phyloP scores from a whole-genome alignment of 2,329 filamentous ascomycete species.

The Rhexocercosporidium sp. region DNA sequence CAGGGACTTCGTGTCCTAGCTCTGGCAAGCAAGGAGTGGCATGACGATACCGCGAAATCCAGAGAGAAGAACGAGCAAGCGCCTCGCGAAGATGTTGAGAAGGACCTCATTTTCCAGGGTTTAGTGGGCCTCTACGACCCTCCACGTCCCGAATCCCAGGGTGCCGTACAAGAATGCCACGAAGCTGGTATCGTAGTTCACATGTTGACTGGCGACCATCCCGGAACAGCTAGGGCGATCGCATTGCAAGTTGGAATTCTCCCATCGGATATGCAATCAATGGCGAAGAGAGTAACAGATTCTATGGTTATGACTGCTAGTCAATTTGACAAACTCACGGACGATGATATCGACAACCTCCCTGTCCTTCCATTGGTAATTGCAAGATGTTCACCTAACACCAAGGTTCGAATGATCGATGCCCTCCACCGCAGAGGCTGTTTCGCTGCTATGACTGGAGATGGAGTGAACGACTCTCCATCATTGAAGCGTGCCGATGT shows the following conservation, averaged over 20 bases:
- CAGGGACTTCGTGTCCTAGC: slow-evolving; percentile 73
- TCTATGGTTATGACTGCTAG: slow-evolving; percentile 76
- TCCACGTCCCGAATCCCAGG: slow-evolving; percentile 60
- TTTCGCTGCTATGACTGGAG: slow-evolving; percentile 60
- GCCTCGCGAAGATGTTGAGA: slow-evolving; percentile 68
- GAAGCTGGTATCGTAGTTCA: slow-evolving; percentile 73
- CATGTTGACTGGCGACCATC: slow-evolving; percentile 86
- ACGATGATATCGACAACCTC: slow-evolving; percentile 76
- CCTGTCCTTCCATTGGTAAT: slow-evolving; percentile 80
- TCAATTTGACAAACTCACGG: slow-evolving; percentile 78
- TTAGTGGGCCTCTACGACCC: slow-evolving; percentile 64
- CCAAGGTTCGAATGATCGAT: slow-evolving; percentile 91
- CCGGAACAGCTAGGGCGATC: slow-evolving; percentile 78
- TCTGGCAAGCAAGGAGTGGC: slow-evolving; percentile 55
- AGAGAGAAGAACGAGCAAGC: slow-evolving; percentile 45
- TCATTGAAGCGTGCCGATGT: slow-evolving; percentile 71
- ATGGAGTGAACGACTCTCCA: slow-evolving; percentile 54
- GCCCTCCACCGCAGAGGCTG: slow-evolving; percentile 78
- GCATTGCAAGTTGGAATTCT: slow-evolving; percentile 81
- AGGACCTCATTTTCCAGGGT: slow-evolving; percentile 74
- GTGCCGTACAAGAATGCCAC: slow-evolving; percentile 63
- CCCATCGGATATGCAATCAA: slow-evolving; percentile 61
- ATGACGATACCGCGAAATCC: slow-evolving; percentile 19
- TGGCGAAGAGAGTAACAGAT: slow-evolving; percentile 67
- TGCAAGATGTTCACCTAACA: slow-evolving; percentile 82